phyloP scores from a whole-genome alignment of 2,329 filamentous ascomycete species.

The Verticillium alfalfae region DNA sequence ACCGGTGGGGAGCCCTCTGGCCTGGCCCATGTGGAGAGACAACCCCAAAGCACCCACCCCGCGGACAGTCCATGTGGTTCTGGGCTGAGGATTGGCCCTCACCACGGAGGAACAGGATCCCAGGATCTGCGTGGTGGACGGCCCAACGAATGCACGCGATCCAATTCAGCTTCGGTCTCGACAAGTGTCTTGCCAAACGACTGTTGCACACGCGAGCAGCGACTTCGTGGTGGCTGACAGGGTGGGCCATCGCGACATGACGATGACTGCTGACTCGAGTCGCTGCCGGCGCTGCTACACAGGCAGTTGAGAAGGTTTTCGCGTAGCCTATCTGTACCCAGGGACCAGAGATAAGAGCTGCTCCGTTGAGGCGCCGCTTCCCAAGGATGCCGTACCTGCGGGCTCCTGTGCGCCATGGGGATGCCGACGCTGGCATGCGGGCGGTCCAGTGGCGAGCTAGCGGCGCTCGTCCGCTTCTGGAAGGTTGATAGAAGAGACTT shows the following conservation, averaged over 20 bases:
- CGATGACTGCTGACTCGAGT: not conserved
- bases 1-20: not conserved
- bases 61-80: not conserved
- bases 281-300: not conserved
- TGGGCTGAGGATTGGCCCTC: not conserved
- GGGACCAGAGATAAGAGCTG: not conserved
- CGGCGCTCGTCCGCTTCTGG: constrained; percentile 17
- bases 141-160: not conserved
- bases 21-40: constrained; percentile 1
- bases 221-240: not conserved
- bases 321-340: not conserved
- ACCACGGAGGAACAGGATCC: not conserved
- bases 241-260: not conserved
- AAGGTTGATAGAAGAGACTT: constrained; percentile 17
- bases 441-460: constrained; percentile 10
- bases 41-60: not conserved
- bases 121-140: not conserved
- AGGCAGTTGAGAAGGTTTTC: not conserved
- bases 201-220: not conserved
- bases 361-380: not conserved
- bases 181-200: not conserved
- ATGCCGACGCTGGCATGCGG: not conserved
- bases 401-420: not conserved
- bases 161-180: not conserved
- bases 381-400: not conserved